A percentile compares a stretch with the other conserved stretches of the same genome.
Evolutionary conservation across 345 rosid genomes (phyloP).

Genomic region (Acer saccharum): DNA sequence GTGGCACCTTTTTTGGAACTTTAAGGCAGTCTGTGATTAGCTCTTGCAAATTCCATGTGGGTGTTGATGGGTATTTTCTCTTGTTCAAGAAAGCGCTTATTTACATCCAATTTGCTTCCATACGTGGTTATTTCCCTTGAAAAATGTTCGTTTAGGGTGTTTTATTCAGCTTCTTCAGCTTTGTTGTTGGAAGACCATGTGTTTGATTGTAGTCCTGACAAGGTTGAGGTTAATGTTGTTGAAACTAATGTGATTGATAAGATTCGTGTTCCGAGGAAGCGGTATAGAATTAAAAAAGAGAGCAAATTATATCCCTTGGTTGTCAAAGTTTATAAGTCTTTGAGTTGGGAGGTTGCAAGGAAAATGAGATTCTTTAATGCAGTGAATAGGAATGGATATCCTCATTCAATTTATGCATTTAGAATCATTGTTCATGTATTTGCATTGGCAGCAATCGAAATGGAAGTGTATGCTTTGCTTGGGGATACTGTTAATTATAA

Average conservation of each 20-base stretch:
- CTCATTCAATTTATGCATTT: slow-evolving; percentile 33
- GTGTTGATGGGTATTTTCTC: slow-evolving; percentile 32
- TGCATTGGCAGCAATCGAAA: slow-evolving; percentile 31
- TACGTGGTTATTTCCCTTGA: neutral
- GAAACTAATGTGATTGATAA: slow-evolving; percentile 17
- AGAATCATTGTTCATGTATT: slow-evolving; percentile 39
- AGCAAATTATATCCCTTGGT: slow-evolving; percentile 30
- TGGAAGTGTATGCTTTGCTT: slow-evolving; percentile 47
- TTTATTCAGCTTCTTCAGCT: slow-evolving; percentile 31
- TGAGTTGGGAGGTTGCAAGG: slow-evolving; percentile 43
- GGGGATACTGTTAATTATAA: slow-evolving; percentile 37
- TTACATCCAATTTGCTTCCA: slow-evolving; percentile 18
- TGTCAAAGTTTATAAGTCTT: slow-evolving; percentile 44
- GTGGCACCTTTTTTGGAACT: neutral
- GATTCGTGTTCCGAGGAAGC: neutral
- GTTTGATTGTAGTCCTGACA: slow-evolving; percentile 27
- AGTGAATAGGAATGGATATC: slow-evolving; percentile 31
- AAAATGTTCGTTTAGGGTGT: slow-evolving; percentile 16
- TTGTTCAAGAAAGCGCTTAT: slow-evolving; percentile 19
- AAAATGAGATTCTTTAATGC: slow-evolving; percentile 29
- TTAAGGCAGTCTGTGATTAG: neutral
- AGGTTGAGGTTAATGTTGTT: neutral
- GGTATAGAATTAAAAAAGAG: neutral
- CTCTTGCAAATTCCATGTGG: neutral
- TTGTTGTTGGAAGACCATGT: slow-evolving; percentile 34